These are phyloP conservation scores for Euphrasia confusa DNA, from an alignment of 257 asterid species.

Conservation along the genomic window DNA sequence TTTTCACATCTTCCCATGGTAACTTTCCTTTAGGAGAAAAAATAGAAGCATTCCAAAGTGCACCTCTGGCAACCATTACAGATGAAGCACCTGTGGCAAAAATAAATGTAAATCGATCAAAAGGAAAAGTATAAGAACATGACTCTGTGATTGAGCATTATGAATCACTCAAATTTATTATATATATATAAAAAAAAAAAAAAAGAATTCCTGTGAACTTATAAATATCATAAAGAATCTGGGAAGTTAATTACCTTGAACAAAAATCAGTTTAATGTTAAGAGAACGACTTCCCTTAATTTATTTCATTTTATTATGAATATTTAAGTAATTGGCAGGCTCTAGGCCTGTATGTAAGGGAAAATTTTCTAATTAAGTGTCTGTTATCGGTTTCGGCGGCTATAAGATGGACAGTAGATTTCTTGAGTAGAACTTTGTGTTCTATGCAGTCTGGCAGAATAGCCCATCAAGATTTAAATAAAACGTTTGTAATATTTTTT, in stretches of 20 bases:
- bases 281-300: too few species aligned
- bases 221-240: background rate
- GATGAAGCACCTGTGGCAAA: conserved; percentile 74
- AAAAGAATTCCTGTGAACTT: background rate
- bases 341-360: too few species aligned
- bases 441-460: too few species aligned
- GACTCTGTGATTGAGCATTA: background rate
- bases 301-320: too few species aligned
- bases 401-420: too few species aligned
- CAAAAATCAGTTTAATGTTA: background rate
- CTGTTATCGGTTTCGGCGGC: too few species aligned
- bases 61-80: conserved; percentile 97
- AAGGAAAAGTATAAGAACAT: background rate
- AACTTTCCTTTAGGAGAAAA: conserved; percentile 70
- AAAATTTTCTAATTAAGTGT: too few species aligned
- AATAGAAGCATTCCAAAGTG: conserved; percentile 94
- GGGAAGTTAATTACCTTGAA: background rate
- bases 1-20: conserved; percentile 76
- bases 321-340: too few species aligned
- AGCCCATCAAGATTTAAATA: too few species aligned
- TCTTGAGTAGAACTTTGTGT: too few species aligned
- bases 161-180: background rate
- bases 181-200: too few species aligned
- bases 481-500: too few species aligned
- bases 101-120: background rate